Evolutionary conservation across 306 rosid species (phyloP).

Genomic region (Casuarina cunninghamiana): DNA sequence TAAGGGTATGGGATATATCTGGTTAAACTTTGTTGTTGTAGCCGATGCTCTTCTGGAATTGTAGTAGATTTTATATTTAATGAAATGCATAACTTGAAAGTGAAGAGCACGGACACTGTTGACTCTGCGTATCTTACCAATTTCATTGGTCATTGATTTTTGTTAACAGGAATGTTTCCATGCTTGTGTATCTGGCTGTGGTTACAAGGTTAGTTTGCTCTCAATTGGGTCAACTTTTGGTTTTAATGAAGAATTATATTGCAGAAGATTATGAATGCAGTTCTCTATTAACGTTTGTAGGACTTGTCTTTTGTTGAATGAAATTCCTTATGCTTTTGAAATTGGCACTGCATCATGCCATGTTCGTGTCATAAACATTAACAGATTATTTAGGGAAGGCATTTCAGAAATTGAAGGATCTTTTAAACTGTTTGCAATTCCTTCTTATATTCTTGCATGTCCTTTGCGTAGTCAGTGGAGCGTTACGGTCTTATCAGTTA

Average conservation of each 20-base stretch:
- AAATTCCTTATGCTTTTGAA: background rate
- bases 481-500: background rate
- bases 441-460: background rate
- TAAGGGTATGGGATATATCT: background rate
- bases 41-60: background rate
- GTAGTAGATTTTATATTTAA: constrained; percentile 4
- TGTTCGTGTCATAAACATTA: background rate
- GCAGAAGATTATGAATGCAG: background rate
- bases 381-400: background rate
- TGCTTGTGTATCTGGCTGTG: constrained; percentile 93
- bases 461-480: constrained; percentile 3
- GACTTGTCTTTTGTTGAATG: background rate
- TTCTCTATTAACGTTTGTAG: background rate
- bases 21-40: background rate
- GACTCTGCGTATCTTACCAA: constrained; percentile 9
- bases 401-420: background rate
- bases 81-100: background rate
- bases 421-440: background rate
- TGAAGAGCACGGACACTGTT: constrained; percentile 1
- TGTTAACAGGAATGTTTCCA: constrained; percentile 72
- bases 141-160: constrained; percentile 28
- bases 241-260: background rate
- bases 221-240: background rate
- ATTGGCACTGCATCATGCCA: background rate
- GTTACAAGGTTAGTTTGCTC: constrained; percentile 72